A percentile compares a stretch with the other conserved stretches of the same genome.
Evolutionary conservation across 2,329 filamentous ascomycete species (phyloP).

Genomic region (Rachicladosporium sp.): DNA sequence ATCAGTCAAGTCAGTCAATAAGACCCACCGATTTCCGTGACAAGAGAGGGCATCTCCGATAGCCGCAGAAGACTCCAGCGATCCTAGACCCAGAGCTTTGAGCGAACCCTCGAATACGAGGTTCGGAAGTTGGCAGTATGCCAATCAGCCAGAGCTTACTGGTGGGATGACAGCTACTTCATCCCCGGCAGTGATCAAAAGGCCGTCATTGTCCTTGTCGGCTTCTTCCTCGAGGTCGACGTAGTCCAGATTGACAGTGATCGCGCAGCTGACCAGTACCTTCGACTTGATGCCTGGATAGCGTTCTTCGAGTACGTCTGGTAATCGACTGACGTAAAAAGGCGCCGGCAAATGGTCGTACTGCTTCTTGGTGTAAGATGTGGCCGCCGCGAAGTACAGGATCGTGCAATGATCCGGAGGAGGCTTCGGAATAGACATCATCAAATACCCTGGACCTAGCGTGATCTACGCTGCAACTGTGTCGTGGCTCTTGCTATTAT

Average conservation of each 20-base stretch:
- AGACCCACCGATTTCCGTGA: no score
- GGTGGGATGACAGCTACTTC: slow-evolving; percentile 82
- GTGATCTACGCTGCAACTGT: no score
- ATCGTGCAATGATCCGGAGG: slow-evolving; percentile 60
- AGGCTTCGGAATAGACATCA: slow-evolving; percentile 13
- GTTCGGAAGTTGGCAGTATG: no score
- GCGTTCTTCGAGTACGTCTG: slow-evolving; percentile 52
- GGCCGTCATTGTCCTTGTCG: slow-evolving; percentile 27
- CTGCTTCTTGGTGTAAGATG: slow-evolving; percentile 57
- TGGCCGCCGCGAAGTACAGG: slow-evolving; percentile 70
- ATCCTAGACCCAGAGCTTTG: no score
- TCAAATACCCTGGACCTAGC: background rate
- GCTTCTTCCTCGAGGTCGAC: slow-evolving; percentile 51
- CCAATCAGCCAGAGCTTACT: slow-evolving; percentile 63
- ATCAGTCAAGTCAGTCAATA: no score
- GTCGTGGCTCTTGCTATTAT: no score
- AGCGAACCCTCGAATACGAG: no score
- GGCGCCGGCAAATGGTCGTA: slow-evolving; percentile 56
- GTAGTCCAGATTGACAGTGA: slow-evolving; percentile 73
- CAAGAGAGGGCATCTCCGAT: no score
- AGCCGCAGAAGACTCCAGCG: no score
- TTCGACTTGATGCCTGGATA: slow-evolving; percentile 58
- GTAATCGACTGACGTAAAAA: slow-evolving; percentile 49
- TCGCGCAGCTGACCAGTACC: slow-evolving; percentile 58
- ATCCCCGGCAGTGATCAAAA: slow-evolving; percentile 57